Evolutionary conservation across 208 protist genomes (phyloP).

Genomic region (Wallacemonas sp.): DNA sequence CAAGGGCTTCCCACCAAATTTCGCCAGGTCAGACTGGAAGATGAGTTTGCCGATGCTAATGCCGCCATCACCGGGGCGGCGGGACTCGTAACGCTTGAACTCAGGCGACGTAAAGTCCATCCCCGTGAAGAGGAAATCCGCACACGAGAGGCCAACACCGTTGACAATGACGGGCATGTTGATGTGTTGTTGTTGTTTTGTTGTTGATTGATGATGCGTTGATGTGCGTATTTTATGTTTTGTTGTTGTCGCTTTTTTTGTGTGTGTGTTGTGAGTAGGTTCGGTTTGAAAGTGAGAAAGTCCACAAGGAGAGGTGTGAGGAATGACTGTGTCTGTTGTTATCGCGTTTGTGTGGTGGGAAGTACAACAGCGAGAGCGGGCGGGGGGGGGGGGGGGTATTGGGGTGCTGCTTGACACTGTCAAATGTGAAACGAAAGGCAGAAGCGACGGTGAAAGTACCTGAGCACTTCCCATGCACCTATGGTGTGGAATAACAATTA

Average conservation of each 20-base stretch:
- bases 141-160: conserved; percentile 21
- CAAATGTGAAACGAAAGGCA: too few relatives aligned
- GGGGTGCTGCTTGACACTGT: too few relatives aligned
- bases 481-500: too few relatives aligned
- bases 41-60: conserved; percentile 22
- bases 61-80: conserved; percentile 18
- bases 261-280: neutral
- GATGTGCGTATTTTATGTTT: too few relatives aligned
- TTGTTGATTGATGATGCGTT: neutral
- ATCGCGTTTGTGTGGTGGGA: neutral
- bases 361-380: too few relatives aligned
- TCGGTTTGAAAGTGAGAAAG: neutral
- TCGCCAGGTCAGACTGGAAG: conserved; percentile 24
- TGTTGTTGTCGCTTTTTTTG: too few relatives aligned
- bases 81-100: conserved; percentile 27
- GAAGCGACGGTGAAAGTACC: too few relatives aligned
- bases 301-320: too few relatives aligned
- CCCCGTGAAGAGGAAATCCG: conserved; percentile 31
- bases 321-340: neutral
- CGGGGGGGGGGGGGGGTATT: too few relatives aligned
- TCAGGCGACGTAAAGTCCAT: conserved; percentile 27
- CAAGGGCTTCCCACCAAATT: conserved; percentile 22
- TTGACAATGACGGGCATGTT: conserved; percentile 7
- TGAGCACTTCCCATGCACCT: too few relatives aligned
- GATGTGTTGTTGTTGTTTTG: neutral